Base-by-base conservation (phyloP, 2,329 filamentous ascomycete species). In the Arthrocladium fulminans region DNA sequence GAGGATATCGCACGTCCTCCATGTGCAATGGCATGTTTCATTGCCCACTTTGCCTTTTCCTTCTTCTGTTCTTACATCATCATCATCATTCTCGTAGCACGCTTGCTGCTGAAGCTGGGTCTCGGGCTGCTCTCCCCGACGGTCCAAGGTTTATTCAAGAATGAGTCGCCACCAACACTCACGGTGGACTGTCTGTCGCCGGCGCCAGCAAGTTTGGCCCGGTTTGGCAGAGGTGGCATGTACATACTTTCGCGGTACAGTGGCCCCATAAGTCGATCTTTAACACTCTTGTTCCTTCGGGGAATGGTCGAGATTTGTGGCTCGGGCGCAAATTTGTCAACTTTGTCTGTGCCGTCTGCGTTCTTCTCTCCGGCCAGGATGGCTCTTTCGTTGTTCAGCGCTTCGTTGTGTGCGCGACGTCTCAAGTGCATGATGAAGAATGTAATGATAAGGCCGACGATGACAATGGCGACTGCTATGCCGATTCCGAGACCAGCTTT, bases 81-180 rank as follows among this genome's bases (percentile, higher is more conserved):
- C 56, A 58, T 58, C 56, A 58, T 58, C 56, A 58, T 58, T 49
- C 56, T 54, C 17, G 56, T 58, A 6, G 56, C 56, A 15, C 56
- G 48, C 49, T 58, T 58, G 52, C 56, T 58, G 46, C 54, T 57
- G 49, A 58, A 58, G 42, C 54, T 57, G 10, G 54, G 53, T 34
- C 54, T 43, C 2, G 56, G 56, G 24, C 50, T 54, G 45, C 47
- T 57, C 23, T 58, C 53, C 13, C 50, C 50, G 19, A 38, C 30
- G 12, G 54, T 48, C 56, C 56, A 58, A 1, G 56, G 54, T 32
- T 54, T 57, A 30, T 51, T 50, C 17, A 55, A 29, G 47, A 56
- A 53, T 23, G 51, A 45, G 29, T 49, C 48, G 9, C 42, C 45
- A 22, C 44, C 49, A 22, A 52, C 42, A 27, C 48, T 58, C 24